Conservation (phyloP, 2,329 filamentous ascomycete species). For the Pseudogymnoascus sp. region DNA sequence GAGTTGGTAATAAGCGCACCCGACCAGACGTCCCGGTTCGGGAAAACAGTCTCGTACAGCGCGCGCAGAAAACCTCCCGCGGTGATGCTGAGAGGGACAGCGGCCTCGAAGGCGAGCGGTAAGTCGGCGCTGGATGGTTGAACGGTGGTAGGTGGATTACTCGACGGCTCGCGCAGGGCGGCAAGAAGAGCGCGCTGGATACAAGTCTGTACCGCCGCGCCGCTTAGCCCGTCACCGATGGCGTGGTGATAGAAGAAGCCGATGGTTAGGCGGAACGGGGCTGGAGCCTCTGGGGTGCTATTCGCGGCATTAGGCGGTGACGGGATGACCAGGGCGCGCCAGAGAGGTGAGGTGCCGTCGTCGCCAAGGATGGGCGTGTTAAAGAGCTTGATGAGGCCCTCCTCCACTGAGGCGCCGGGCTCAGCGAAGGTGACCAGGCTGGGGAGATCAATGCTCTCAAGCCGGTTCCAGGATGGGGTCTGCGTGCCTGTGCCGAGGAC, state of each 20-base stretch:
- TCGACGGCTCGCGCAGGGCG: slow-evolving; percentile 38
- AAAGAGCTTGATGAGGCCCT: not conserved
- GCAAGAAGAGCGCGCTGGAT: slow-evolving; percentile 38
- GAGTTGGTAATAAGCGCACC: not conserved
- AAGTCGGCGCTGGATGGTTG: not conserved
- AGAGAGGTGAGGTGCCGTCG: slow-evolving; percentile 3
- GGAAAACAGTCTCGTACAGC: slow-evolving; percentile 27
- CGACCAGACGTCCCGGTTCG: slow-evolving; percentile 12
- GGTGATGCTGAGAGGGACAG: not conserved
- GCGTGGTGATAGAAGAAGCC: slow-evolving; percentile 46
- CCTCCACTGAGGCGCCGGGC: not conserved
- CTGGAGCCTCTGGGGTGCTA: not conserved
- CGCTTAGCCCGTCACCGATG: slow-evolving; percentile 44
- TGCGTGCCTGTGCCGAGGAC: not conserved
- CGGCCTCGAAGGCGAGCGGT: not conserved
- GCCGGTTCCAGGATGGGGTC: not conserved
- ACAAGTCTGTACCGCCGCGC: slow-evolving; percentile 19
- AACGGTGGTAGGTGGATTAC: slow-evolving; percentile 15
- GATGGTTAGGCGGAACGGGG: slow-evolving; percentile 31
- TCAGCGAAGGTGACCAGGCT: not conserved
- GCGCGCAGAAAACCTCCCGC: slow-evolving; percentile 24
- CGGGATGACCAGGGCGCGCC: not conserved
- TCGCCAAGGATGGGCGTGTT: not conserved
- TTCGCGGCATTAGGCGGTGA: not conserved
- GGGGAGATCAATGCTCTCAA: not conserved